These are phyloP conservation scores for Stipa capillata DNA, from an alignment of 176 grass and related monocot genomes.

Conservation along the genomic window DNA sequence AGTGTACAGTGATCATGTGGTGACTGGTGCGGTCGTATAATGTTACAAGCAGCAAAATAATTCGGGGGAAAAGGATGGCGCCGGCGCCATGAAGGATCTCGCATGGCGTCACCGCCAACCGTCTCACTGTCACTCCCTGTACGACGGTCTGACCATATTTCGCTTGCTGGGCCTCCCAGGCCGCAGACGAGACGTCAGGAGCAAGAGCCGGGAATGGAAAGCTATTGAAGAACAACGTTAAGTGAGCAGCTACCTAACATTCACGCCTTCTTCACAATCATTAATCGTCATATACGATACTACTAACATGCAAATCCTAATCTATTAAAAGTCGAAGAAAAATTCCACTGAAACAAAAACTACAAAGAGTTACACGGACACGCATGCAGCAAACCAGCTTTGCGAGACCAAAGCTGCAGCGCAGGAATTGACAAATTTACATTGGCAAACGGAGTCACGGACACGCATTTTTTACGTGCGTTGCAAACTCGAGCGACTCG, in stretches of 20 bases:
- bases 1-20: not conserved
- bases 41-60: not conserved
- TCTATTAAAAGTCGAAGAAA: not conserved
- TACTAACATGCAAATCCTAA: no score
- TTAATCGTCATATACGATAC: not conserved
- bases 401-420: not conserved
- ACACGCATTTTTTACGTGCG: no score
- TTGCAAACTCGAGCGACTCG: not conserved
- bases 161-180: not conserved
- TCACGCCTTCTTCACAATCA: not conserved
- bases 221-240: conserved; percentile 12
- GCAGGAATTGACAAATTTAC: no score
- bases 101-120: conserved; percentile 10
- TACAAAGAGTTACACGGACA: no score
- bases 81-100: not conserved
- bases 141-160: not conserved
- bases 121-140: not conserved
- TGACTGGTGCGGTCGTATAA: not conserved
- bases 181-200: not conserved
- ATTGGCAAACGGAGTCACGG: no score
- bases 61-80: conserved; percentile 4
- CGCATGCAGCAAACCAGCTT: not conserved
- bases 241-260: not conserved
- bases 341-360: not conserved
- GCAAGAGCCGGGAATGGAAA: not conserved